Base-by-base conservation (phyloP, 441 rosid species). In the Jatropha multifida region DNA sequence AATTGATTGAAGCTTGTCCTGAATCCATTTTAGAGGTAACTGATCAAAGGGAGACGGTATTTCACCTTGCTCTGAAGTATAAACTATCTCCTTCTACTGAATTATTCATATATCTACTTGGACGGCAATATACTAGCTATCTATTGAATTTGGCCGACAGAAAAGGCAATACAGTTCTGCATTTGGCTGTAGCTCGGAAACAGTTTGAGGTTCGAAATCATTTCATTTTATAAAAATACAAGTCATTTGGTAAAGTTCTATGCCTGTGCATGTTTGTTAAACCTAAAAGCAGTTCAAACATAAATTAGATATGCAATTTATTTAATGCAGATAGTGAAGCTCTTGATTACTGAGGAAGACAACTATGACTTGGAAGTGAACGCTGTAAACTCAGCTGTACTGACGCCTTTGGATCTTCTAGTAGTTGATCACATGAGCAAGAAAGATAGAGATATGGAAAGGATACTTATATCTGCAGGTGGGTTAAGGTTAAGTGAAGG, bases 101-200 rank as follows among this genome's bases (percentile, higher is more conserved):
- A 2, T 5, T 37, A 10, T 52, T 69, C 46, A 8, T 7, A 18
- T 0, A 1, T 17, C 72, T 69, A 7, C 26, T 27, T 37, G 60
- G 13, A 2, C 61, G 46, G 15, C 7, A 15, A 1, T 27, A 69
- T 18, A 9, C 61, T 0, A 23, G 32, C 3, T 6, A 49, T 32
- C 23, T 54, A 2, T 54, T 69, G 56, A 69, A 68, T 10, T 32
- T 12, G 59, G 15, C 52, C 3, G 73, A 75, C 23, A 38, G 32
- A 46, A 40, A 75, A 18, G 78, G 73, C 17, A 67, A 75, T 38
- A 60, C 68, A 2, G 41, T 68, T 0, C 32, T 75, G 68, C 73
- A 75, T 41, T 55, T 60, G n/a, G 73, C 73, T 7, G 4, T 67
- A 12, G 10, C 40, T 42, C 38, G 20, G 26, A 75, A 68, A 40